Evolutionary conservation across 2,329 filamentous ascomycete genomes (phyloP).

Genomic region (Sporothrix schenckii): DNA sequence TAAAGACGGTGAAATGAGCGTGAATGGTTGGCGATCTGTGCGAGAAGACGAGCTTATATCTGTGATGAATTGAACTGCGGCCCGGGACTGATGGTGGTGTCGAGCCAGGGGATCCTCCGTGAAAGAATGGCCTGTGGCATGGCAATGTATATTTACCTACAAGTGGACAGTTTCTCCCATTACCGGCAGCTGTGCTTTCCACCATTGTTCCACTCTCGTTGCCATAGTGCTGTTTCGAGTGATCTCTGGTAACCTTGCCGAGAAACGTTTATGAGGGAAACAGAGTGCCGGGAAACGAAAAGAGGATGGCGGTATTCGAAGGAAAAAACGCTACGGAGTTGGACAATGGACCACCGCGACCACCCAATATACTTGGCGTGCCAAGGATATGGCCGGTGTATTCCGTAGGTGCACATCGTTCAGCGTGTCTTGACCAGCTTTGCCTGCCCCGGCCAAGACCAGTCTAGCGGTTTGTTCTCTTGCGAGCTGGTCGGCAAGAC

Average conservation of each 20-base stretch:
- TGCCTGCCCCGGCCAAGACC: slow-evolving; percentile 4
- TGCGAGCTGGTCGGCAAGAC: too few species aligned
- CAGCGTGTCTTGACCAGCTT: not conserved
- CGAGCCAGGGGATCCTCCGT: too few species aligned
- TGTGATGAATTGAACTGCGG: too few species aligned
- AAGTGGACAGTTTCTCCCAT: not conserved
- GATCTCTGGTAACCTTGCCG: not conserved
- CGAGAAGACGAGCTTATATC: slow-evolving; percentile 28
- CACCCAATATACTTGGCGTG: slow-evolving; percentile 14
- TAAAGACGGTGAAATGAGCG: not conserved
- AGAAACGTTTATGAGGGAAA: not conserved
- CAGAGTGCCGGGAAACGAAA: not conserved
- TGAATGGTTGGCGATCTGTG: not conserved
- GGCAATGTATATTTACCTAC: not conserved
- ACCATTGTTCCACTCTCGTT: not conserved
- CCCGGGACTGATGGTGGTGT: too few species aligned
- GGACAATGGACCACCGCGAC: not conserved
- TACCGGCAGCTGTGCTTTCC: not conserved
- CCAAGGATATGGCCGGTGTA: not conserved
- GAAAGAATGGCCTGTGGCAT: too few species aligned
- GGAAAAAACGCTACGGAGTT: not conserved
- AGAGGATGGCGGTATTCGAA: not conserved
- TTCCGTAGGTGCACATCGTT: not conserved
- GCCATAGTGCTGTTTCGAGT: not conserved
- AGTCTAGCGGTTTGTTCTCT: not conserved